These are phyloP conservation scores for Cardamine resedifolia DNA, from an alignment of 345 rosid genomes.

Conservation along the genomic window DNA sequence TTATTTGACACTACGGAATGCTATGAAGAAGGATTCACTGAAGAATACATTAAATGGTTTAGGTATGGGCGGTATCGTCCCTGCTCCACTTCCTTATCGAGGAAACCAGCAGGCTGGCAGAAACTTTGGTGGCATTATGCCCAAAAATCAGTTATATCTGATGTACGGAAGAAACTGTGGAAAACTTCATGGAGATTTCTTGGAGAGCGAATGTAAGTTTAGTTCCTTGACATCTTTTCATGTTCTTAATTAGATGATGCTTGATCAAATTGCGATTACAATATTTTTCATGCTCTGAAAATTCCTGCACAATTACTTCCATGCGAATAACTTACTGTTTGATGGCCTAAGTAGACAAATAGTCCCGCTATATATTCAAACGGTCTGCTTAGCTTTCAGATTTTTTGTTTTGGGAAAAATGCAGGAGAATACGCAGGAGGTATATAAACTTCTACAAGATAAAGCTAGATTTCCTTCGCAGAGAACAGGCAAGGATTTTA, in stretches of 20 bases:
- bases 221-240: background rate
- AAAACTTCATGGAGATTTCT: constrained; percentile 88
- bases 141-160: constrained; percentile 69
- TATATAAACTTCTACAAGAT: constrained; percentile 74
- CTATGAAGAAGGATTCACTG: background rate
- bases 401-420: constrained; percentile 16
- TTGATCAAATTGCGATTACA: background rate
- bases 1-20: background rate
- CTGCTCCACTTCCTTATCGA: constrained; percentile 49
- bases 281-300: background rate
- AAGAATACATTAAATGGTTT: constrained; percentile 17
- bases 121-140: constrained; percentile 91
- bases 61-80: constrained; percentile 97
- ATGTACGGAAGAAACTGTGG: constrained; percentile 67
- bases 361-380: background rate
- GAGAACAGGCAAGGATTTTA: constrained; percentile 58
- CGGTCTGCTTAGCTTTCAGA: constrained; percentile 16
- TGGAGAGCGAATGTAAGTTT: constrained; percentile 72
- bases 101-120: constrained; percentile 74
- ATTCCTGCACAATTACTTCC: background rate
- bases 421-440: constrained; percentile 69
- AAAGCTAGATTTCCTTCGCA: constrained; percentile 68
- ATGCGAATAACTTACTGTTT: constrained; percentile 1
- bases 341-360: constrained; percentile 4
- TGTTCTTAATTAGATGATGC: constrained; percentile 6